Conservation (phyloP, 2,329 filamentous ascomycete species). For the Colletotrichum truncatum region DNA sequence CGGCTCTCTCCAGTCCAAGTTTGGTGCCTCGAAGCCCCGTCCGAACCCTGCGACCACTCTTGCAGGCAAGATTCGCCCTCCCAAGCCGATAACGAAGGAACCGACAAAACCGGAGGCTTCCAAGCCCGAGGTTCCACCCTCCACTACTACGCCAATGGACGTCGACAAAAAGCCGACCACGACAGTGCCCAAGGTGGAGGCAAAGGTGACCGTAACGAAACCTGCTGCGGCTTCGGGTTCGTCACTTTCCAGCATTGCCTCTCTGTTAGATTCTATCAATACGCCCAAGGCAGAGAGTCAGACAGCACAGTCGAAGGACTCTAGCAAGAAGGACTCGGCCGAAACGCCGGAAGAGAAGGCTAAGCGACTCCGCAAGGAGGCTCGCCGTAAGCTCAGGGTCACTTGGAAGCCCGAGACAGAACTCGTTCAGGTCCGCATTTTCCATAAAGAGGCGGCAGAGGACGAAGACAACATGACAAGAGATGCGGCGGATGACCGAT, state of each 20-base stretch:
- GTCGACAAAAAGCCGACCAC: constrained; percentile 24
- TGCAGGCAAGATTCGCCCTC: constrained; percentile 57
- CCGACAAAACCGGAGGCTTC: constrained; percentile 31
- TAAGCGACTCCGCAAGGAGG: constrained; percentile 77
- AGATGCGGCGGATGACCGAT: constrained; percentile 77
- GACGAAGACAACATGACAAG: constrained; percentile 75
- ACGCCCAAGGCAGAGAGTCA: constrained; percentile 56
- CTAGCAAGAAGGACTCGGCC: constrained; percentile 48
- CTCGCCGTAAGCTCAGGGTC: constrained; percentile 75
- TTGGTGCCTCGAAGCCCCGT: constrained; percentile 40
- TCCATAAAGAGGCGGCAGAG: constrained; percentile 77
- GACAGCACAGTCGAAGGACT: constrained; percentile 58
- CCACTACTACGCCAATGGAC: constrained; percentile 26
- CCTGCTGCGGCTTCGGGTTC: constrained; percentile 43
- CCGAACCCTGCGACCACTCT: constrained; percentile 44
- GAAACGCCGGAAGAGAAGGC: constrained; percentile 76
- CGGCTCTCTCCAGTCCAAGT: constrained; percentile 36
- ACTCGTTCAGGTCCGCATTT: constrained; percentile 73
- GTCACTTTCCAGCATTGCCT: constrained; percentile 60
- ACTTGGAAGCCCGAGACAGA: constrained; percentile 74
- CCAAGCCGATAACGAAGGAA: constrained; percentile 42
- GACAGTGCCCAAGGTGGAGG: constrained; percentile 37
- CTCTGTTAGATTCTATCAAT: constrained; percentile 61
- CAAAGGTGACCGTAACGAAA: constrained; percentile 35
- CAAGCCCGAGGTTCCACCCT: constrained; percentile 30